phyloP scores from a whole-genome alignment of 805 yeast genomes.

The Candida tibetensis region DNA sequence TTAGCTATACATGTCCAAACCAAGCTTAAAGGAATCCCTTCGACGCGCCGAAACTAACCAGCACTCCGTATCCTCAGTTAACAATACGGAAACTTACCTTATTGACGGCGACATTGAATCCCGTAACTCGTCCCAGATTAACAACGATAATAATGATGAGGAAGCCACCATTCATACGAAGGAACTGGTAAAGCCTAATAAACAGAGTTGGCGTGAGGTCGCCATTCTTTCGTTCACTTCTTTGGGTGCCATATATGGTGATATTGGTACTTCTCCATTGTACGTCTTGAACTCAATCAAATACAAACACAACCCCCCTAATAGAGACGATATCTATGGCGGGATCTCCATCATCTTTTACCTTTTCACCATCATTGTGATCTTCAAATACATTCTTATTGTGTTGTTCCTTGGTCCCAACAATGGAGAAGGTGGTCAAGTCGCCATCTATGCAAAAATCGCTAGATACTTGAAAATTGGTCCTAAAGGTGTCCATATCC shows the following conservation, averaged over 20 bases:
- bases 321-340: conserved; percentile 44
- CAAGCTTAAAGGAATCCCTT: neutral
- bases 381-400: conserved; percentile 48
- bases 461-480: conserved; percentile 49
- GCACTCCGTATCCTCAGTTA: neutral
- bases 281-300: conserved; percentile 42
- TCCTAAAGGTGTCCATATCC: conserved; percentile 43
- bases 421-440: conserved; percentile 62
- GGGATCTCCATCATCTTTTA: conserved; percentile 54
- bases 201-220: conserved; percentile 20
- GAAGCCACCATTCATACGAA: conserved; percentile 10
- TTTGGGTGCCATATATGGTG: conserved; percentile 64
- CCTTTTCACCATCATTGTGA: conserved; percentile 51
- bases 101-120: neutral
- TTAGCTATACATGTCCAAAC: neutral
- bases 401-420: conserved; percentile 53
- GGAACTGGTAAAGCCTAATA: conserved; percentile 2
- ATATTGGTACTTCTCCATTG: conserved; percentile 60
- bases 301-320: conserved; percentile 28
- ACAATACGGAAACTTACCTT: neutral
- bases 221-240: conserved; percentile 40
- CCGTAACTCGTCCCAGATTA: neutral
- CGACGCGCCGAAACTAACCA: too few relatives aligned
- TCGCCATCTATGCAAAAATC: conserved; percentile 60
- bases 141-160: conserved; percentile 6